A percentile compares a stretch with the other conserved stretches of the same genome.
Conservation (phyloP, 768 basidiomycete genomes). For the Sporobolomyces pararoseus region DNA sequence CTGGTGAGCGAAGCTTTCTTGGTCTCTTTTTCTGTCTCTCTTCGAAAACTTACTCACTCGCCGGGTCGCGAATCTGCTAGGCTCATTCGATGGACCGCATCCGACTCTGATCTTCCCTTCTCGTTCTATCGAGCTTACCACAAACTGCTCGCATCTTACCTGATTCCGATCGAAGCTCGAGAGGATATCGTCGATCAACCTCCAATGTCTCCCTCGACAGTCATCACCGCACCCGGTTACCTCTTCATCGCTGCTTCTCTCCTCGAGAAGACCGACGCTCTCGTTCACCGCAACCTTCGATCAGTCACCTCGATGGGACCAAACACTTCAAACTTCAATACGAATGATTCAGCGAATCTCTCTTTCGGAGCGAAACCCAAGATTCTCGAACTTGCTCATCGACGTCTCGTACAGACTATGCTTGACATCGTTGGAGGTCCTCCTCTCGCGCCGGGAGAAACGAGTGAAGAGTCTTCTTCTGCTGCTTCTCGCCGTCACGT, state of each 20-base stretch:
- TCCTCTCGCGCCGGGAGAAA: background rate
- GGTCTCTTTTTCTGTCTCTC: too few relatives aligned
- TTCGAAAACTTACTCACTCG: conserved; percentile 1
- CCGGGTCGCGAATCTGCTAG: conserved; percentile 43
- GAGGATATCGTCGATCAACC: background rate
- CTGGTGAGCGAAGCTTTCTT: conserved; percentile 38
- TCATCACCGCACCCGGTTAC: conserved; percentile 52
- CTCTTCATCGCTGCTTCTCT: conserved; percentile 52
- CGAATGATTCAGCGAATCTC: conserved; percentile 52
- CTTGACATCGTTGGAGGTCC: conserved; percentile 48
- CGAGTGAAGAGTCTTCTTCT: conserved; percentile 26
- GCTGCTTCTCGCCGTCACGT: conserved; percentile 35
- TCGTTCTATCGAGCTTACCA: conserved; percentile 54
- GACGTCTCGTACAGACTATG: conserved; percentile 51
- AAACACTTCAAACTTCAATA: conserved; percentile 46
- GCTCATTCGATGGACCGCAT: conserved; percentile 54
- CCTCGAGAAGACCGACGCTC: conserved; percentile 52
- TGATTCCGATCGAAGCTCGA: conserved; percentile 35
- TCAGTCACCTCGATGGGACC: conserved; percentile 52
- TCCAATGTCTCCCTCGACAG: conserved; percentile 12
- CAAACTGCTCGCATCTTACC: conserved; percentile 49
- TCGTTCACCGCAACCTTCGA: conserved; percentile 53
- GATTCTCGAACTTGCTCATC: conserved; percentile 54
- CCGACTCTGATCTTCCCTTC: conserved; percentile 54
- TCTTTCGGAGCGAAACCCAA: conserved; percentile 52